These are phyloP conservation scores for Cercospora canescens DNA, from an alignment of 2,329 filamentous ascomycete species.

Conservation along the genomic window DNA sequence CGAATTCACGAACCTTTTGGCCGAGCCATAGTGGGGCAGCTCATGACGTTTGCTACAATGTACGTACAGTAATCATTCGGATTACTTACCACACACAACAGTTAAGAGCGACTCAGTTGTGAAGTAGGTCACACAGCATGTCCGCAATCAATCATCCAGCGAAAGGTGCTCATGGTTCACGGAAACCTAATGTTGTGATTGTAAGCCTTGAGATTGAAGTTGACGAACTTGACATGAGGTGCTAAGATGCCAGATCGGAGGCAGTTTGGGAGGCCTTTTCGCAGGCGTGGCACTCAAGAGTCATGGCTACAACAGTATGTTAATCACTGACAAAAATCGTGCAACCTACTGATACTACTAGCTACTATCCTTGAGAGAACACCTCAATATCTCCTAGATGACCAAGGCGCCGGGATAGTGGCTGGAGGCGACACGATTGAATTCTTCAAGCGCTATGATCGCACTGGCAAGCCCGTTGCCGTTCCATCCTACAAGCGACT, in stretches of 20 bases:
- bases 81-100: not conserved
- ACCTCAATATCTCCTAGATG: conserved; percentile 43
- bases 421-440: conserved; percentile 46
- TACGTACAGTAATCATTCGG: not conserved
- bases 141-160: not conserved
- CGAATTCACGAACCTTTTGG: not conserved
- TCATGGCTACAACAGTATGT: conserved; percentile 31
- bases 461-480: conserved; percentile 36
- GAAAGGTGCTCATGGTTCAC: conserved; percentile 2
- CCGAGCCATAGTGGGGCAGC: conserved; percentile 3
- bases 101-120: not conserved
- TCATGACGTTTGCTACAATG: not conserved
- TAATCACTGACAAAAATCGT: not conserved
- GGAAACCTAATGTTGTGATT: conserved; percentile 29
- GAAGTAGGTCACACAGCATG: not conserved
- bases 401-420: conserved; percentile 51
- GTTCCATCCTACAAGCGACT: conserved; percentile 29
- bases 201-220: conserved; percentile 2
- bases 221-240: not conserved
- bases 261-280: conserved; percentile 32
- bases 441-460: conserved; percentile 46
- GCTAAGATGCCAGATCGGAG: conserved; percentile 27
- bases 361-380: conserved; percentile 42
- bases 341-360: not conserved
- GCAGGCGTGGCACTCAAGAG: conserved; percentile 30